phyloP scores from a whole-genome alignment of 257 asterid genomes.

The Forsythia viridissima region DNA sequence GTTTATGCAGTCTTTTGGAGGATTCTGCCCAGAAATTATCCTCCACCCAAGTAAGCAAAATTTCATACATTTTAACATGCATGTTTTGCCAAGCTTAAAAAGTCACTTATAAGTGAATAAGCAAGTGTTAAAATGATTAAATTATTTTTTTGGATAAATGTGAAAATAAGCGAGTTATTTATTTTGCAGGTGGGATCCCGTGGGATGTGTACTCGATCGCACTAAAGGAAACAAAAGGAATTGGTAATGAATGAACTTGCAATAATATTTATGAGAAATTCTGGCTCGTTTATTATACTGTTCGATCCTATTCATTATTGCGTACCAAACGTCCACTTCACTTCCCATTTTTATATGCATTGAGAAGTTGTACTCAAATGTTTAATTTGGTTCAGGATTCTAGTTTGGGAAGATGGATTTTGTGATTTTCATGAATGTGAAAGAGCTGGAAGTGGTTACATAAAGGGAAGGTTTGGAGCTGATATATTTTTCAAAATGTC shows the following conservation, averaged over 20 bases:
- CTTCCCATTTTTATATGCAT: not conserved
- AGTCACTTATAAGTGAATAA: not conserved
- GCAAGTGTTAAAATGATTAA: not conserved
- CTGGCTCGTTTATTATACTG: no score
- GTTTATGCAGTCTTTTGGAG: constrained; percentile 84
- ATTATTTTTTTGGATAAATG: not conserved
- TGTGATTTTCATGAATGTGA: constrained; percentile 72
- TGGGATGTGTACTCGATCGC: constrained; percentile 61
- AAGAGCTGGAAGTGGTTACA: constrained; percentile 49
- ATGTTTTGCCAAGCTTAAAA: not conserved
- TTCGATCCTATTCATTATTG: not conserved
- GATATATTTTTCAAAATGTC: constrained; percentile 83
- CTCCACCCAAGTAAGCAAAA: constrained; percentile 77
- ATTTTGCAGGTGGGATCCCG: constrained; percentile 74
- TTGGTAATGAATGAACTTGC: constrained; percentile 43
- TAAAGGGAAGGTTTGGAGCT: constrained; percentile 66
- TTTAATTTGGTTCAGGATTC: constrained; percentile 56
- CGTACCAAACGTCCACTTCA: not conserved
- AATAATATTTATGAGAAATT: not conserved
- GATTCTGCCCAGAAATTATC: constrained; percentile 77
- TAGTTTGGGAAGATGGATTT: constrained; percentile 92
- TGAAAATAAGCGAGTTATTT: not conserved
- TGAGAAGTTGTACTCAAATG: not conserved
- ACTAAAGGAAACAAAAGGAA: constrained; percentile 76
- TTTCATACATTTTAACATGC: not conserved